phyloP scores from a whole-genome alignment of 768 basidiomycete genomes.

The Fomitopsis pulvina region DNA sequence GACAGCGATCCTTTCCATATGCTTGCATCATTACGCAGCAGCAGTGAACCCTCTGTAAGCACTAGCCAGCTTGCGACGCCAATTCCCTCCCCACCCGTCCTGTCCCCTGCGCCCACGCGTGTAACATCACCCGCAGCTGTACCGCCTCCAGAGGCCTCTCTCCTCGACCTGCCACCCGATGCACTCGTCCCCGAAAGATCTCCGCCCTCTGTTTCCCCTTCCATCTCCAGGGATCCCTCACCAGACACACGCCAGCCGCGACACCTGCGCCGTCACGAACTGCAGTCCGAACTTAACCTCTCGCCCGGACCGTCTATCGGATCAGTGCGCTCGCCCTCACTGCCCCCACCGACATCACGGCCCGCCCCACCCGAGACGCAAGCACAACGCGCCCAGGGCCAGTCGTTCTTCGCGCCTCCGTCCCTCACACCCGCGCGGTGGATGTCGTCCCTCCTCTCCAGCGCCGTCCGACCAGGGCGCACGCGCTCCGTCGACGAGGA shows the following conservation, averaged over 20 bases:
- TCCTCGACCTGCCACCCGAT: constrained; percentile 10
- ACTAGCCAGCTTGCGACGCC: neutral
- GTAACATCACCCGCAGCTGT: neutral
- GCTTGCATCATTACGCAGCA: constrained; percentile 21
- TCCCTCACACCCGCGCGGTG: constrained; percentile 39
- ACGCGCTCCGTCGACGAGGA: constrained; percentile 3
- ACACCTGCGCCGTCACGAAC: constrained; percentile 5
- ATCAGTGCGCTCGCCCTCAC: constrained; percentile 20
- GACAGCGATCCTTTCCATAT: constrained; percentile 71
- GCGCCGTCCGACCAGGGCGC: constrained; percentile 7
- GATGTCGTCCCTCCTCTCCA: constrained; percentile 41
- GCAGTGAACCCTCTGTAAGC: neutral
- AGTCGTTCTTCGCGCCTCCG: constrained; percentile 38
- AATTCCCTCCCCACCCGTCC: neutral
- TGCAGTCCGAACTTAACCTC: constrained; percentile 14
- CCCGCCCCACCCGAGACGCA: constrained; percentile 27
- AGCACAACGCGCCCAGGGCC: constrained; percentile 22
- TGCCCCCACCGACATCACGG: constrained; percentile 24
- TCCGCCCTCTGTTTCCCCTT: neutral
- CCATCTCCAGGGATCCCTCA: constrained; percentile 1
- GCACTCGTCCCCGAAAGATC: neutral
- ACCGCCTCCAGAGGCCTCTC: neutral
- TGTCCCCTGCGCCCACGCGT: neutral
- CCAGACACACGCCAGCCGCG: constrained; percentile 24
- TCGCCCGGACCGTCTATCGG: constrained; percentile 17